A percentile compares a stretch with the other conserved stretches of the same genome.
These are phyloP conservation scores for Sechiopsis laciniata DNA, from an alignment of 306 rosid species.

Conservation along the genomic window DNA sequence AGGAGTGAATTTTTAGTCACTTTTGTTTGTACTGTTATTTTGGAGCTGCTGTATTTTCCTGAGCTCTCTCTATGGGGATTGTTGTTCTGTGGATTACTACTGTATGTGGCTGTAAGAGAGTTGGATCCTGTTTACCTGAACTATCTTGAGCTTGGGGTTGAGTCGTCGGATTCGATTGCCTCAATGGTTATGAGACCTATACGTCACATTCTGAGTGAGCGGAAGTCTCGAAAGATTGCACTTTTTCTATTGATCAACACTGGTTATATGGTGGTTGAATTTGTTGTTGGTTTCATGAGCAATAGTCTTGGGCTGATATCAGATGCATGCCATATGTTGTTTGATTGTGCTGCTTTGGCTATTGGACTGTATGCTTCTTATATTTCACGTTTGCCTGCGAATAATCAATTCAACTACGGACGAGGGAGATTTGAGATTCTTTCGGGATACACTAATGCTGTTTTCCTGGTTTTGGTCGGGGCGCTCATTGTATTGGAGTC, in stretches of 20 bases:
- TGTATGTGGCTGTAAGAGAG: conserved; percentile 68
- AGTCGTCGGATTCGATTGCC: conserved; percentile 36
- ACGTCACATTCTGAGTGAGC: conserved; percentile 75
- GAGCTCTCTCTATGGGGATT: conserved; percentile 88
- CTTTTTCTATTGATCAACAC: conserved; percentile 82
- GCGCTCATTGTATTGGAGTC: conserved; percentile 87
- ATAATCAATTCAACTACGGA: conserved; percentile 65
- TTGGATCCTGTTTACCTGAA: conserved; percentile 46
- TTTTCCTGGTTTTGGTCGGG: conserved; percentile 83
- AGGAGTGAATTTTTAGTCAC: conserved; percentile 63
- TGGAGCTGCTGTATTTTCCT: conserved; percentile 76
- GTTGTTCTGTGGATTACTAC: conserved; percentile 62
- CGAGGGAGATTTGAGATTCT: conserved; percentile 93
- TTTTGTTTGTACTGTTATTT: conserved; percentile 52
- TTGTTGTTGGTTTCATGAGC: conserved; percentile 86
- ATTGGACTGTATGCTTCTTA: conserved; percentile 91
- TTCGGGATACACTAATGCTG: conserved; percentile 85
- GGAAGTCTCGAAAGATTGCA: conserved; percentile 82
- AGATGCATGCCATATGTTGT: conserved; percentile 96
- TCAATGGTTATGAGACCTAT: conserved; percentile 61
- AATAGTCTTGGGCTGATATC: conserved; percentile 90
- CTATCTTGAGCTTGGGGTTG: conserved; percentile 46
- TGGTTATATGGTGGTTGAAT: conserved; percentile 85
- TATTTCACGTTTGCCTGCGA: conserved; percentile 85
- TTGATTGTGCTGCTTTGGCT: conserved; percentile 98